phyloP scores from a whole-genome alignment of 2,329 filamentous ascomycete genomes.

The Madurella mycetomatis region DNA sequence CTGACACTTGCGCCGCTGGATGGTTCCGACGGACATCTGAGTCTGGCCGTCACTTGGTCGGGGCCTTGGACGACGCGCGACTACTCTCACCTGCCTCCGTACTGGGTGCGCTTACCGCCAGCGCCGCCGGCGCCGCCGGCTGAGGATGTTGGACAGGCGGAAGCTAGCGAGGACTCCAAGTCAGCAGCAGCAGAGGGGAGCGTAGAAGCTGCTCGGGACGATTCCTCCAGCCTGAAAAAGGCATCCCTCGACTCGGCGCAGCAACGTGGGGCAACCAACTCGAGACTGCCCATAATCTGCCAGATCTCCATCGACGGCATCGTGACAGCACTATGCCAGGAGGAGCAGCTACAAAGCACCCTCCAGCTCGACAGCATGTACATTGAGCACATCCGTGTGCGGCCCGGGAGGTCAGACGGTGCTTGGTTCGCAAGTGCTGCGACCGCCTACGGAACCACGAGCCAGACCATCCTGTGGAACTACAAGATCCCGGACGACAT shows the following conservation, averaged over 20 bases:
- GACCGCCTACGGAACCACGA: conserved; percentile 52
- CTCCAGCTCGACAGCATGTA: conserved; percentile 37
- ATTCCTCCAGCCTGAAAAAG: conserved; percentile 24
- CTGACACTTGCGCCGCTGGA: conserved; percentile 52
- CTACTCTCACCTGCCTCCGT: conserved; percentile 51
- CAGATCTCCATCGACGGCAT: conserved; percentile 47
- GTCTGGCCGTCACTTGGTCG: conserved; percentile 53
- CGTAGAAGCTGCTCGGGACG: neutral
- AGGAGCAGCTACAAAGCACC: conserved; percentile 26
- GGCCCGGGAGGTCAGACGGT: conserved; percentile 34
- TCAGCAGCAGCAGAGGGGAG: neutral
- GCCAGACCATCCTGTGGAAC: conserved; percentile 55
- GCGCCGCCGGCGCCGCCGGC: conserved; percentile 4
- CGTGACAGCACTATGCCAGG: conserved; percentile 41
- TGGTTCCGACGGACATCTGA: conserved; percentile 58
- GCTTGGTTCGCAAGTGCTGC: conserved; percentile 55
- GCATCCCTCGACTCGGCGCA: conserved; percentile 35
- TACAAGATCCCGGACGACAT: conserved; percentile 54
- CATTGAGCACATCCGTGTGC: conserved; percentile 44
- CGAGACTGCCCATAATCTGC: conserved; percentile 32
- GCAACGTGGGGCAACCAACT: conserved; percentile 28
- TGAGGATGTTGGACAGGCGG: no score
- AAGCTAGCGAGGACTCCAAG: no score
- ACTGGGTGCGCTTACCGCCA: conserved; percentile 52
- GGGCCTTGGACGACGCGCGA: conserved; percentile 50